Conservation (phyloP, 352 stramenopile species). For the Phytophthora hybrid region DNA sequence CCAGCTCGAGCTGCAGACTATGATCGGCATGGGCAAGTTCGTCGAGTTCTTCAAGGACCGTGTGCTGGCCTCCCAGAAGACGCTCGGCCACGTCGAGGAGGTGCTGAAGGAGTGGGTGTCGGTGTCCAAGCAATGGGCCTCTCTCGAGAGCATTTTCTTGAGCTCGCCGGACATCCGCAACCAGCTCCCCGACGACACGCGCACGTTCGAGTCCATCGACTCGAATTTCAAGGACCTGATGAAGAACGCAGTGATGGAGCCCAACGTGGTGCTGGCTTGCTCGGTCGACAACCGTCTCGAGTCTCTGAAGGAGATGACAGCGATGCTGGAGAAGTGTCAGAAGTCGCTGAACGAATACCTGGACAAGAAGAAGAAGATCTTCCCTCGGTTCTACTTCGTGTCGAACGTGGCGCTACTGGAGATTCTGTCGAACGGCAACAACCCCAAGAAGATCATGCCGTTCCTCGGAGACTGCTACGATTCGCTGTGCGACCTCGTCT, state of each 20-base stretch:
- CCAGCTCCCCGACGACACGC: conserved; percentile 87
- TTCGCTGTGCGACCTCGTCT: conserved; percentile 90
- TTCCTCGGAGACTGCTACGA: conserved; percentile 98
- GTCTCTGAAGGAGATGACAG: conserved; percentile 88
- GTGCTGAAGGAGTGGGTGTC: conserved; percentile 90
- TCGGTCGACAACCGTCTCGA: conserved; percentile 84
- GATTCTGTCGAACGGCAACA: conserved; percentile 92
- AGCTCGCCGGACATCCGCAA: conserved; percentile 90
- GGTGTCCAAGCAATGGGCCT: conserved; percentile 89
- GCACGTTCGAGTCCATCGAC: conserved; percentile 90
- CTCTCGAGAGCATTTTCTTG: conserved; percentile 90
- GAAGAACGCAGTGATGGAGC: conserved; percentile 91
- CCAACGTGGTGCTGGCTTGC: conserved; percentile 82
- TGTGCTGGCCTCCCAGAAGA: conserved; percentile 82
- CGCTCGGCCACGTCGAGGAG: conserved; percentile 85
- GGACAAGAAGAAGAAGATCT: conserved; percentile 94
- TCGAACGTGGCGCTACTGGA: conserved; percentile 89
- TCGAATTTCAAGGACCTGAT: conserved; percentile 93
- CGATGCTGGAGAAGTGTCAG: conserved; percentile 90
- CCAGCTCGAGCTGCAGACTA: conserved; percentile 88
- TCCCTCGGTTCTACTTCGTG: conserved; percentile 91
- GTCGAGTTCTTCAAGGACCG: conserved; percentile 92
- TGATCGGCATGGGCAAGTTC: conserved; percentile 93
- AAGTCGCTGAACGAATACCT: conserved; percentile 91
- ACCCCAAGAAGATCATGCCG: conserved; percentile 98